Base-by-base conservation (phyloP, 1,139 yeast genomes). In the Hyphopichia burtonii region DNA sequence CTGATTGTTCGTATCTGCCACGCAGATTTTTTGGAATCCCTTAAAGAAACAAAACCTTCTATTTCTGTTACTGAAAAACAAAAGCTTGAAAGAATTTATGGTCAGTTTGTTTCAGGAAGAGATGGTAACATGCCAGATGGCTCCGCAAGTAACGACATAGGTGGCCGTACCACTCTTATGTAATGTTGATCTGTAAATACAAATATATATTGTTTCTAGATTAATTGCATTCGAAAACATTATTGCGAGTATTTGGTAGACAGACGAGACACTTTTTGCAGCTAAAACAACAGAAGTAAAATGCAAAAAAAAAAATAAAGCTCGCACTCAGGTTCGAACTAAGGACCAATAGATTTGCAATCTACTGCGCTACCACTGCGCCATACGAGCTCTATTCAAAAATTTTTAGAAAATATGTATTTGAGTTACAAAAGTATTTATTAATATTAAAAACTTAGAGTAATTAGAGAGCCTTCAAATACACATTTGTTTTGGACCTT, bases 41-140 rank as follows among this genome's bases (percentile, higher is more conserved):
- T 88, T 39, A 56, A 65, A 22, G 96, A 87, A 47, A 89, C 97
- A 0, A 89, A 86, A 51, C 91, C 96, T 9, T 87, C 96, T 34
- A 89, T 93, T 37, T 89, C 97, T 0, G 64, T 69, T 1, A 77
- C 81, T 16, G 98, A 93, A 56, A 76, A 79, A 50, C 52, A 54
- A 11, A 87, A 89, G 55, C 75, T 91, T 40, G 66, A 71, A 22
- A 66, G 59, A 0, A 84, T 93, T 37, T 93, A 93, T 59, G 61
- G 71, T 31, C 82, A 86, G 58, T 93, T 93, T 59, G 80, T 85
- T 14, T 77, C 83, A 25, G 93, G 82, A 27, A 68, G 98, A 37
- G 91, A 86, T 47, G 97, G 96, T 0, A 84, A 86, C 45, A 82
- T 91, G 90, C 96, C 95, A 1, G 83, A 82, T 51, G 97, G 97